Conservation (phyloP, 805 yeast genomes). For the Lachancea dasiensis region DNA sequence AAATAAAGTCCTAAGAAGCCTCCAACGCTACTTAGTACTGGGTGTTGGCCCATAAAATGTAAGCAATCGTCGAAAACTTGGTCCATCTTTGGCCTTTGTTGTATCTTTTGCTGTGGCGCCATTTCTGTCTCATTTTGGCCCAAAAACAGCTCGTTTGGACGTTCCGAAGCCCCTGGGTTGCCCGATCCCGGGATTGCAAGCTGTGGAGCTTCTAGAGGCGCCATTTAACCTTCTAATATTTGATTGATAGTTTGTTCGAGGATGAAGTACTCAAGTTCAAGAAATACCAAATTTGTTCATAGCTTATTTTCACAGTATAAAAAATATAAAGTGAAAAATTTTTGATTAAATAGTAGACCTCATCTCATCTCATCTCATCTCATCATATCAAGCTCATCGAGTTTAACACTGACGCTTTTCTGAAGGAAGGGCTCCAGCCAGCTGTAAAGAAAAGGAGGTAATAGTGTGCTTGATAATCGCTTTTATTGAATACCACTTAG, state of each 20-base stretch:
- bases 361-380: conserved; percentile 24
- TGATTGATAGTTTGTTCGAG: no score
- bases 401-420: background rate
- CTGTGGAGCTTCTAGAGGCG: conserved; percentile 23
- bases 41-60: conserved; percentile 66
- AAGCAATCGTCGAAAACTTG: conserved; percentile 58
- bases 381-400: conserved; percentile 6
- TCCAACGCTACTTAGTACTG: conserved; percentile 66
- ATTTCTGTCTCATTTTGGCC: conserved; percentile 11
- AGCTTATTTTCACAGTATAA: background rate
- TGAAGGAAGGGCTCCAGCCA: background rate
- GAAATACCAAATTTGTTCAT: no score
- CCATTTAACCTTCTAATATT: no score
- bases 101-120: conserved; percentile 20
- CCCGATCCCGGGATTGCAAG: conserved; percentile 25
- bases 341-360: conserved; percentile 14
- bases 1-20: conserved; percentile 58
- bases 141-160: background rate
- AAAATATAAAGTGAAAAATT: conserved; percentile 7
- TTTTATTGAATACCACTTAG: no score
- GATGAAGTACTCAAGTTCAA: no score
- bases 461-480: background rate
- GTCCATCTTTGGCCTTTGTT: conserved; percentile 38
- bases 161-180: conserved; percentile 9
- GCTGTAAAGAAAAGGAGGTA: background rate